Evolutionary conservation across 2,329 filamentous ascomycete genomes (phyloP).

Genomic region (Juglanconis sp.): DNA sequence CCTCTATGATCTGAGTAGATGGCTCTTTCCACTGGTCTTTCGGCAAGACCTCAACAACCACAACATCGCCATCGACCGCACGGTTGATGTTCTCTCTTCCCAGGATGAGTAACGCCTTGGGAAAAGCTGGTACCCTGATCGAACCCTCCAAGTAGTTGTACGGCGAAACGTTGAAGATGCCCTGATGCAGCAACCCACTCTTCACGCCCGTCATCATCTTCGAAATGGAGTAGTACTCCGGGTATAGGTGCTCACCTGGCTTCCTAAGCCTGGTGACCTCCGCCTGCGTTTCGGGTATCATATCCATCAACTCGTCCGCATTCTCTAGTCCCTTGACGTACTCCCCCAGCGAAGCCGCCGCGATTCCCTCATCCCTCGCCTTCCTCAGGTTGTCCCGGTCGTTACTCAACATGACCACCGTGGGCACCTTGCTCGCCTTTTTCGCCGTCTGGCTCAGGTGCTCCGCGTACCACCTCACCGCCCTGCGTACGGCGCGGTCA

Average conservation of each 20-base stretch:
- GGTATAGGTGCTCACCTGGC: constrained; percentile 70
- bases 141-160: constrained; percentile 98
- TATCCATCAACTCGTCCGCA: constrained; percentile 81
- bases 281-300: constrained; percentile 81
- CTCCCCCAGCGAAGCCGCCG: constrained; percentile 64
- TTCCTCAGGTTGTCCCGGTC: constrained; percentile 85
- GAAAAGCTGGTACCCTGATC: constrained; percentile 84
- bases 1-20: constrained; percentile 92
- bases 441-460: constrained; percentile 63
- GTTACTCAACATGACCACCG: constrained; percentile 90
- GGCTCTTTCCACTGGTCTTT: constrained; percentile 97
- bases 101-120: constrained; percentile 81
- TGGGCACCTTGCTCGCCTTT: constrained; percentile 61
- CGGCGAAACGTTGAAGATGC: constrained; percentile 90
- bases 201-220: constrained; percentile 94
- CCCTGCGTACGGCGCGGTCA: constrained; percentile 82
- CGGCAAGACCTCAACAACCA: constrained; percentile 88
- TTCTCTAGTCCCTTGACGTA: constrained; percentile 86
- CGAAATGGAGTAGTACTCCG: constrained; percentile 84
- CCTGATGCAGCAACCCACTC: constrained; percentile 85
- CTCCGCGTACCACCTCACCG: constrained; percentile 85
- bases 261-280: constrained; percentile 63
- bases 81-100: constrained; percentile 96
- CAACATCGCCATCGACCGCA: constrained; percentile 84
- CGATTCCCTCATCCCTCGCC: constrained; percentile 71